These are phyloP conservation scores for Golovinomyces cichoracearum DNA, from an alignment of 2,329 filamentous ascomycete species.

Conservation along the genomic window DNA sequence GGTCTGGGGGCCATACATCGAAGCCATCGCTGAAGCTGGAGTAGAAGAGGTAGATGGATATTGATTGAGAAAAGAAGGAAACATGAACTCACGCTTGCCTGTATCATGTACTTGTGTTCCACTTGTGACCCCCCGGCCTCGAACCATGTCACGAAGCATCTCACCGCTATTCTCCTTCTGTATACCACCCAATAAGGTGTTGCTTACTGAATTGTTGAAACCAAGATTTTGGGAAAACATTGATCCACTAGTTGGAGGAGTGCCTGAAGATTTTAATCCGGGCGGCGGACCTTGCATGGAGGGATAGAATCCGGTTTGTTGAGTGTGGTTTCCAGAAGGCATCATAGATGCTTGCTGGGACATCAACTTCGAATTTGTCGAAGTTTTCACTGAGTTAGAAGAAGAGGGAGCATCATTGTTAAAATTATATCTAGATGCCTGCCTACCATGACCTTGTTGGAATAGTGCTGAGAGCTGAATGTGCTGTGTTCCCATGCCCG, in stretches of 20 bases:
- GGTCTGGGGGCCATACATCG: conserved; percentile 69
- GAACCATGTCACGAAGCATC: conserved; percentile 58
- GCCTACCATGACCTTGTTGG: conserved; percentile 48
- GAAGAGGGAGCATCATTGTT: conserved; percentile 44
- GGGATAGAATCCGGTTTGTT: conserved; percentile 45
- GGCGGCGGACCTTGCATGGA: conserved; percentile 84
- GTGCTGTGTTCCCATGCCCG: conserved; percentile 23
- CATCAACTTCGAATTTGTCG: conserved; percentile 57
- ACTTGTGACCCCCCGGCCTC: conserved; percentile 35
- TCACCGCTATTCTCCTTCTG: conserved; percentile 52
- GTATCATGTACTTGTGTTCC: conserved; percentile 53
- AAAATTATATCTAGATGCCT: conserved; percentile 72
- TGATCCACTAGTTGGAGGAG: conserved; percentile 52
- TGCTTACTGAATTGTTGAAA: conserved; percentile 42
- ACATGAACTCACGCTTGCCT: conserved; percentile 95
- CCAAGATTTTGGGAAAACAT: conserved; percentile 80
- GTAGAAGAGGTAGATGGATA: conserved; percentile 58
- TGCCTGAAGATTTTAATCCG: conserved; percentile 81
- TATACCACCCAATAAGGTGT: conserved; percentile 33
- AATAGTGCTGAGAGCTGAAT: conserved; percentile 24
- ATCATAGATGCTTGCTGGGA: conserved; percentile 76
- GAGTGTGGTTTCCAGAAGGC: conserved; percentile 27
- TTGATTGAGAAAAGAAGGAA: conserved; percentile 76
- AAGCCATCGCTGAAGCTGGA: conserved; percentile 64
- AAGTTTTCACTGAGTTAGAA: conserved; percentile 39